Base-by-base conservation (phyloP, 148 eudicot genomes). In the Fagopyrum tataricum region DNA sequence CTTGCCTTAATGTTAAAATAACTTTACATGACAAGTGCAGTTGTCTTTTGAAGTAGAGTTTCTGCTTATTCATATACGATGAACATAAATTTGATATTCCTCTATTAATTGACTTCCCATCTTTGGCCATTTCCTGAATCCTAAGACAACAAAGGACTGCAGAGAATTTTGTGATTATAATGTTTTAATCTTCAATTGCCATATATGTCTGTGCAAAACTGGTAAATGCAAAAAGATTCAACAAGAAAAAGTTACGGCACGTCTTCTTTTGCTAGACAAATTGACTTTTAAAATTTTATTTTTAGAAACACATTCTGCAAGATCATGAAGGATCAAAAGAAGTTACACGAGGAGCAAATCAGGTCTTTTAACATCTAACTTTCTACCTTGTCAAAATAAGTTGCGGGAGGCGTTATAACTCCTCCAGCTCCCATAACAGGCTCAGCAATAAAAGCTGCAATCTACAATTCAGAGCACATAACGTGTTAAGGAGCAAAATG, bases 341-440 rank as follows among this genome's bases (percentile, higher is more conserved):
- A 24, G 42, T 61, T 31, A 61, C 40, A 31, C 7, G 13, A 61
- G 41, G 31, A 23, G 21, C 3, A 61, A 61, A 31, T 61, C 69
- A 13, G 69, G n/a, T 64, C 12, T 21, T 62, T 62, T 37, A 31
- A 37, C 43, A 12, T 37, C 23, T 31, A 31, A 9, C 26, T 44
- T 75, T 75, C 17, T 75, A 91, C 97, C 93, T 95, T 95, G 39
- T 95, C 97, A 76, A 90, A 95, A 79, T 95, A 95, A 10, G 93
- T 90, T 76, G 93, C 90, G 1, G 98, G 97, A 13, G 98, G 98
- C 72, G 82, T 91, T 67, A 95, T 91, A 58, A 95, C 98, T 56
- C 98, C 98, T 80, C 98, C 98, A 66, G 98, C 97, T 49, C 97
- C 98, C 93, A 95, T 90, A 43, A 95, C 92, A 77, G 98, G 98